Evolutionary conservation across 1,139 yeast genomes (phyloP).

Genomic region (Lipomyces yarrowii): DNA sequence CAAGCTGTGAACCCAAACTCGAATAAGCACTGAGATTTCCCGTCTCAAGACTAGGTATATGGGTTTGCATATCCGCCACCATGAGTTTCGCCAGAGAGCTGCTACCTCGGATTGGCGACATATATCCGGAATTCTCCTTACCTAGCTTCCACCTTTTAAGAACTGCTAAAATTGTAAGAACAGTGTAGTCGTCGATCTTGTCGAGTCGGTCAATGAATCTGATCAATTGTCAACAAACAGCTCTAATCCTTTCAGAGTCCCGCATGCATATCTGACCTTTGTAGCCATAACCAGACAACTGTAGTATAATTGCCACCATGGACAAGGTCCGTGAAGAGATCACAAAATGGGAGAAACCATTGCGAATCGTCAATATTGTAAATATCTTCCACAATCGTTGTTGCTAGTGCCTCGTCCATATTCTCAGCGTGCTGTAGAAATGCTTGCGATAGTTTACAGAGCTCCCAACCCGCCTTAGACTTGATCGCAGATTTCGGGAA

Average conservation of each 20-base stretch:
- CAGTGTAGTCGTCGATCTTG: constrained; percentile 11
- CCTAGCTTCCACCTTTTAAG: constrained; percentile 4
- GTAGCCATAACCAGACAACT: constrained; percentile 19
- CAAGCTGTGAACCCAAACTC: constrained; percentile 1
- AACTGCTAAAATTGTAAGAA: constrained; percentile 10
- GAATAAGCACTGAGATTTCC: neutral
- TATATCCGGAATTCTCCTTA: neutral
- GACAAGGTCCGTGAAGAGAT: constrained; percentile 11
- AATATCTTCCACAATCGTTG: constrained; percentile 8
- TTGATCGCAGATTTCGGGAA: constrained; percentile 10
- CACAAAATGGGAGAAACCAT: constrained; percentile 18
- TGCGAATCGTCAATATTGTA: constrained; percentile 10
- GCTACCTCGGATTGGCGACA: constrained; percentile 7
- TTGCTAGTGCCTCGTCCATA: constrained; percentile 13
- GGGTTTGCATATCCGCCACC: neutral
- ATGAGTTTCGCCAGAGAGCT: neutral
- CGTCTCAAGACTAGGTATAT: neutral
- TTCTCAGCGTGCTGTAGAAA: constrained; percentile 14
- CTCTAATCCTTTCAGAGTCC: neutral
- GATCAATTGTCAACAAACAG: neutral
- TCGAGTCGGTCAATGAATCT: constrained; percentile 12
- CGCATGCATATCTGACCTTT: constrained; percentile 7
- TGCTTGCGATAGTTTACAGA: constrained; percentile 17
- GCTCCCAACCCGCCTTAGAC: constrained; percentile 14
- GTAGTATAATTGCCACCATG: neutral